Evolutionary conservation across 306 rosid genomes (phyloP).

Genomic region (Ormosia semicastrata): DNA sequence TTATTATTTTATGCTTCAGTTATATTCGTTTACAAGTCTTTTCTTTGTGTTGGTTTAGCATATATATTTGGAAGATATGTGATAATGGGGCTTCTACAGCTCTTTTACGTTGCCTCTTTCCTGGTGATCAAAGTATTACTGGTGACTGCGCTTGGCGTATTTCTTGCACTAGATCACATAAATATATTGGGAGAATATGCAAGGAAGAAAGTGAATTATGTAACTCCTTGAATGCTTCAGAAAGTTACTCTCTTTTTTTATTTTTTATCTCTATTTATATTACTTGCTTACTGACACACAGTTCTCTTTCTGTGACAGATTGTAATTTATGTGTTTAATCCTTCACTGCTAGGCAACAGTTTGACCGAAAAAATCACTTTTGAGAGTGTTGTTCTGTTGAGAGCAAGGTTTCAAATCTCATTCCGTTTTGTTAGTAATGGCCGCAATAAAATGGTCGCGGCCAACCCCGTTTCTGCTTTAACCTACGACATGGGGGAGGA

Average conservation of each 20-base stretch:
- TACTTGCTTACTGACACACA: not conserved
- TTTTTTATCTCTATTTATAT: not conserved
- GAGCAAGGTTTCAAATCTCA: too few species aligned
- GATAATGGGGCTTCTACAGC: conserved; percentile 29
- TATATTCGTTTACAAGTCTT: not conserved
- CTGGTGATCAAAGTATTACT: conserved; percentile 28
- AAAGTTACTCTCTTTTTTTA: not conserved
- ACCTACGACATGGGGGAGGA: too few species aligned
- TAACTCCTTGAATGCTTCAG: not conserved
- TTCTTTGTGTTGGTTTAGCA: not conserved
- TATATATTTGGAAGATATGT: not conserved
- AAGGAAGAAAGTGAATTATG: conserved; percentile 31
- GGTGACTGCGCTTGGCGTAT: conserved; percentile 22
- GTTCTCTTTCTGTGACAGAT: conserved; percentile 15
- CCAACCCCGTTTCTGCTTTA: too few species aligned
- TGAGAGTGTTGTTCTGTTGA: conserved; percentile 5
- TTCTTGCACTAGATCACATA: conserved; percentile 26
- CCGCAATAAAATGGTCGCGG: too few species aligned
- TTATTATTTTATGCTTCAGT: not conserved
- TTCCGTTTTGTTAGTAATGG: too few species aligned
- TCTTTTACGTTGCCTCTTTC: conserved; percentile 21
- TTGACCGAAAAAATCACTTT: conserved; percentile 25
- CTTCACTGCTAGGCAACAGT: conserved; percentile 23
- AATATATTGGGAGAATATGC: conserved; percentile 29
- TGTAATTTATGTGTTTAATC: conserved; percentile 37